These are phyloP conservation scores for Mortierella sp. DNA, from an alignment of 371 early-diverging fungal genomes.

Conservation along the genomic window DNA sequence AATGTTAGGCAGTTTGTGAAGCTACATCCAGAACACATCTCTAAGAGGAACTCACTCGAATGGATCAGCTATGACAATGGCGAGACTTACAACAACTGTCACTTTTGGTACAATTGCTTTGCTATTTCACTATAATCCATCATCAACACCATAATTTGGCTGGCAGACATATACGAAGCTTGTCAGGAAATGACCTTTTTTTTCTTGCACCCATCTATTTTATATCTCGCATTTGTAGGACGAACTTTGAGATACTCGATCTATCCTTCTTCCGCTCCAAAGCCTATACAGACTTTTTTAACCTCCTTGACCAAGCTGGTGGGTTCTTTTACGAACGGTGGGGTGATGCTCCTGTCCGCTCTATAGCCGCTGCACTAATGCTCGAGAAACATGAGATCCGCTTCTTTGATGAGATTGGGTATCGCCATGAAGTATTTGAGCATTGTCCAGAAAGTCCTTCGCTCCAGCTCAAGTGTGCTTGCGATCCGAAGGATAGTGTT, in stretches of 20 bases:
- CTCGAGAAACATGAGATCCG: conserved; percentile 84
- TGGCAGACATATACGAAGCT: background rate
- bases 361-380: conserved; percentile 88
- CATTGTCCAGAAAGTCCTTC: conserved; percentile 78
- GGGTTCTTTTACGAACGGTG: conserved; percentile 97
- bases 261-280: conserved; percentile 82
- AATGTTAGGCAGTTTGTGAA: conserved; percentile 68
- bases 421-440: conserved; percentile 76
- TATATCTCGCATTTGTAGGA: conserved; percentile 20
- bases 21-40: conserved; percentile 62
- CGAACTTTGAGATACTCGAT: conserved; percentile 93
- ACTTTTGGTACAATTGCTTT: conserved; percentile 77
- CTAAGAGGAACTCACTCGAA: conserved; percentile 60
- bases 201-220: too few relatives aligned
- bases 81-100: conserved; percentile 77
- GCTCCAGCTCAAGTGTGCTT: conserved; percentile 65
- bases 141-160: too few relatives aligned
- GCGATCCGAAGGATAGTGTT: conserved; percentile 58
- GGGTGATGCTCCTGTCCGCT: conserved; percentile 98
- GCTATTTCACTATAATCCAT: too few relatives aligned
- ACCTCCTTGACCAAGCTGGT: conserved; percentile 81
- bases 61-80: conserved; percentile 68
- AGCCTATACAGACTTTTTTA: conserved; percentile 83
- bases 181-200: background rate
- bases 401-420: conserved; percentile 94